These are phyloP conservation scores for Haplographium delicatum DNA, from an alignment of 495 filamentous ascomycete species.

Conservation along the genomic window DNA sequence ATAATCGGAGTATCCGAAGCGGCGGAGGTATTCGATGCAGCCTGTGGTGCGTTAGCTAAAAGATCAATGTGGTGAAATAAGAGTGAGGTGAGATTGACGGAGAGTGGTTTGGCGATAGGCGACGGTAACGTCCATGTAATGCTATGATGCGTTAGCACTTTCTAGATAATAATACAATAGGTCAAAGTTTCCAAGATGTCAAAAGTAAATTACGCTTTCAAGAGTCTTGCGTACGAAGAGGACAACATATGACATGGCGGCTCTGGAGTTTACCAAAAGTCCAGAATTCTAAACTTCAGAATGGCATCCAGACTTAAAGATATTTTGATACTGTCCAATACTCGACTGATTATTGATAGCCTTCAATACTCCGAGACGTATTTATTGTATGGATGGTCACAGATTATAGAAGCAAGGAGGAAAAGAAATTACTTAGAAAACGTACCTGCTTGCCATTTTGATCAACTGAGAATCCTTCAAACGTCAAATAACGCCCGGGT, in stretches of 20 bases:
- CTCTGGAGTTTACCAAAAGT: too few relatives aligned
- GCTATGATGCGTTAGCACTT: constrained; percentile 37
- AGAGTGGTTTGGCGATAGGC: constrained; percentile 86
- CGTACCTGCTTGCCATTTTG: constrained; percentile 66
- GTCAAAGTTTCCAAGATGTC: too few relatives aligned
- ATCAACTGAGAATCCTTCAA: constrained; percentile 94
- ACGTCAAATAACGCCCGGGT: constrained; percentile 79
- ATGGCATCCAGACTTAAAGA: too few relatives aligned
- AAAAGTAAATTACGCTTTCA: too few relatives aligned
- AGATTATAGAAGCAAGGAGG: too few relatives aligned
- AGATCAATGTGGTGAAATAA: background rate
- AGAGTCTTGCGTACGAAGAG: too few relatives aligned
- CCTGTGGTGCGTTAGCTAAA: constrained; percentile 1
- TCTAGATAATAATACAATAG: background rate
- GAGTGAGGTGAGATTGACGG: constrained; percentile 33
- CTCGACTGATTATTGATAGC: too few relatives aligned
- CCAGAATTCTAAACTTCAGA: too few relatives aligned
- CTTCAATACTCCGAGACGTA: too few relatives aligned
- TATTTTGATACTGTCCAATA: too few relatives aligned
- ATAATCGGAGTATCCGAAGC: constrained; percentile 71
- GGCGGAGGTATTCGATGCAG: constrained; percentile 76
- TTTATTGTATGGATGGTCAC: too few relatives aligned
- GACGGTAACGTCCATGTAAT: constrained; percentile 88
- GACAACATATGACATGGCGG: too few relatives aligned
- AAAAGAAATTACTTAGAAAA: background rate